Base-by-base conservation (phyloP, 1,284 basidiomycete genomes). In the Salmacisia buchloeana region DNA sequence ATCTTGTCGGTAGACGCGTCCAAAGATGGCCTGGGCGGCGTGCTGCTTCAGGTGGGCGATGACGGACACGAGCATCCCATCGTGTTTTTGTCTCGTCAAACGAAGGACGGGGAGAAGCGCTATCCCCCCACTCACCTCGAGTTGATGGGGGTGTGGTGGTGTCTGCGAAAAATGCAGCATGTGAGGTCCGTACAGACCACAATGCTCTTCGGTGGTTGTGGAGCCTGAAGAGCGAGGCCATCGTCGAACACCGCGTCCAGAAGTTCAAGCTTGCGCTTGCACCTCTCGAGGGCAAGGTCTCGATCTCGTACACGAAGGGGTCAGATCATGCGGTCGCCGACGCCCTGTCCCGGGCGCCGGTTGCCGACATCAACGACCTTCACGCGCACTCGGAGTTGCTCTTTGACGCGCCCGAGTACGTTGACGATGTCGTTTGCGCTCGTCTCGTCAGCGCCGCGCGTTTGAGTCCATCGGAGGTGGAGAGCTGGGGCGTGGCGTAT, bases 1-100 rank as follows among this genome's bases (percentile, higher is more conserved):
- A 71, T 78, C 7, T 34, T 84, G 3, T 33, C 35, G 9, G 72
- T 72, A 2, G 78, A 81, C 57, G 76, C 15, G 70, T 81, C 77
- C 0, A 64, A 75, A 49, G 74, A 62, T 38, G 78, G 75, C 9
- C 61, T 72, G 18, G 79, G 69, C 1, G 74, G 65, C 0, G 61
- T 81, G 2, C 63, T 80, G 2, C 76, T 72, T 43, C 68, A 73
- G 46, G 6, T 21, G 31, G 36, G 49, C 34, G 33, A 46, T 5
- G 6, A 10, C n/a, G 46, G 59, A 15, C 15, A 12, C 7, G n/a
- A 25, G 13, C 38, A 29, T 7, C 59, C 38, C 18, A 25, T 60
- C 15, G 39, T 34, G 5, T 60, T 39, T 21, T 29, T 35, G 5
- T 39, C 34, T 13, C 59, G 46, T 10, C 31, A 79, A 77, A 62